Evolutionary conservation across 805 yeast genomes (phyloP).

Genomic region (Ogataea ganodermae): DNA sequence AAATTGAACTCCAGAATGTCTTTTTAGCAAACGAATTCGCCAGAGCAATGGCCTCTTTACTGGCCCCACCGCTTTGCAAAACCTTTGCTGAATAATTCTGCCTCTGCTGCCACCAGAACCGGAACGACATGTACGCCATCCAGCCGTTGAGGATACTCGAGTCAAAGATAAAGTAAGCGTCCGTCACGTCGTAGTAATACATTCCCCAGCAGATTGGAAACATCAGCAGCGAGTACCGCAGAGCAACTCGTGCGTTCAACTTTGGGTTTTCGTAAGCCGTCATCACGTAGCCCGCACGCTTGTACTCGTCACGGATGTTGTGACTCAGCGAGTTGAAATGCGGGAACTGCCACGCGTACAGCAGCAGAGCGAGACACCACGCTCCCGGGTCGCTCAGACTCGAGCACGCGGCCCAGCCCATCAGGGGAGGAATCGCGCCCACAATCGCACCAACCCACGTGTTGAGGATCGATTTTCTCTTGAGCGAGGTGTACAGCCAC

Average conservation of each 20-base stretch:
- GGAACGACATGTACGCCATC: slow-evolving; percentile 76
- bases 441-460: slow-evolving; percentile 99
- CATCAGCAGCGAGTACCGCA: slow-evolving; percentile 89
- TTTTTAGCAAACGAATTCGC: slow-evolving; percentile 77
- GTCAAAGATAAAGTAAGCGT: slow-evolving; percentile 77
- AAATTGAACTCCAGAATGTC: slow-evolving; percentile 90
- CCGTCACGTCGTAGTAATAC: slow-evolving; percentile 77
- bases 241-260: slow-evolving; percentile 89
- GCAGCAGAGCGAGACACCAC: slow-evolving; percentile 86
- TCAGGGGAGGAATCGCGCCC: slow-evolving; percentile 96
- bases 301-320: slow-evolving; percentile 83
- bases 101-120: slow-evolving; percentile 85
- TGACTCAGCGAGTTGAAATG: slow-evolving; percentile 93
- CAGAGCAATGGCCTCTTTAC: slow-evolving; percentile 57
- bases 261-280: slow-evolving; percentile 90
- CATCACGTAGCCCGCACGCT: slow-evolving; percentile 96
- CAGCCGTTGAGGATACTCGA: slow-evolving; percentile 82
- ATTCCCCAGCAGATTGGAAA: slow-evolving; percentile 89
- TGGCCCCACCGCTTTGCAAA: slow-evolving; percentile 38
- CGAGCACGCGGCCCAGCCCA: slow-evolving; percentile 98
- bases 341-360: slow-evolving; percentile 98
- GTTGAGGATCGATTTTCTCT: slow-evolving; percentile 79
- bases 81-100: slow-evolving; percentile 49
- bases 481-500: slow-evolving; percentile 89
- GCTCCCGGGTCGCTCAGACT: slow-evolving; percentile 85